These are phyloP conservation scores for Monosporascus sp. DNA, from an alignment of 2,329 filamentous ascomycete species.

Conservation along the genomic window DNA sequence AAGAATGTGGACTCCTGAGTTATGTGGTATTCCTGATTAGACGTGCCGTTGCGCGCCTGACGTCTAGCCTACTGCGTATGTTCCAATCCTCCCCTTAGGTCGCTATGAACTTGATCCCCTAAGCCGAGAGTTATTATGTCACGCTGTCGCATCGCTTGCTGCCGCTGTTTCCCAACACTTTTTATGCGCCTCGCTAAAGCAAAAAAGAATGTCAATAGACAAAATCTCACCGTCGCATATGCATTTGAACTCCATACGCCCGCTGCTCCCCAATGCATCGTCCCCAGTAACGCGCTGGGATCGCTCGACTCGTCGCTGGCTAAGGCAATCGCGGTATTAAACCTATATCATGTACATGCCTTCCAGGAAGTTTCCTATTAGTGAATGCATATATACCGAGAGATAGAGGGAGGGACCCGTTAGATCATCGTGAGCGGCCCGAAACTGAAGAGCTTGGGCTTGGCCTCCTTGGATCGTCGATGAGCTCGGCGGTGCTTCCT, in stretches of 20 bases:
- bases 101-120: neutral
- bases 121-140: too few relatives aligned
- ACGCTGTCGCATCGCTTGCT: neutral
- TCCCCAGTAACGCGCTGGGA: too few relatives aligned
- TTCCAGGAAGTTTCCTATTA: neutral
- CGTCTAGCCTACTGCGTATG: neutral
- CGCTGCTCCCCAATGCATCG: neutral
- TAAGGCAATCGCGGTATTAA: neutral
- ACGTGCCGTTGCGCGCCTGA: too few relatives aligned
- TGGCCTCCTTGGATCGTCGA: conserved; percentile 35
- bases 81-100: neutral
- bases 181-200: neutral
- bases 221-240: neutral
- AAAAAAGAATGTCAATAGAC: neutral
- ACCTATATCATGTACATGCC: neutral
- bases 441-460: conserved; percentile 20
- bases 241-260: neutral
- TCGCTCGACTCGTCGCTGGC: too few relatives aligned
- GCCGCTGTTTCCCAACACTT: neutral
- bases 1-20: too few relatives aligned
- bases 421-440: conserved; percentile 8
- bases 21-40: too few relatives aligned
- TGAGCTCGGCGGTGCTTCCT: conserved; percentile 52
- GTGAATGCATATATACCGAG: neutral
- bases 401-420: neutral